phyloP scores from a whole-genome alignment of 371 early-diverging fungal genomes.

The Mortierella sp. region DNA sequence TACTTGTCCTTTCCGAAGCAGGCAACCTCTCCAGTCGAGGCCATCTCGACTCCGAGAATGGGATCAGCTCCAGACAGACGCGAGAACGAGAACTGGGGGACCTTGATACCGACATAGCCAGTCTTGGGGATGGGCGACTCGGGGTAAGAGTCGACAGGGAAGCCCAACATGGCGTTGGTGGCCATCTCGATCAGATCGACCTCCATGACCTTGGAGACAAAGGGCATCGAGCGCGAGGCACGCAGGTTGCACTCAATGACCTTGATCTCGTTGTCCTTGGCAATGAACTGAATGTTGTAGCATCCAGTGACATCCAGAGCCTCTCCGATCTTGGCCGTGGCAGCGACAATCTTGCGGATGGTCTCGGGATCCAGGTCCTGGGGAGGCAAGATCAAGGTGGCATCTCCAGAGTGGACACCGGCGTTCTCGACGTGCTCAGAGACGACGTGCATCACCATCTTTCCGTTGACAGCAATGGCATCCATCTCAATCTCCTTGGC shows the following conservation, averaged over 20 bases:
- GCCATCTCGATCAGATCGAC: slow-evolving; percentile 95
- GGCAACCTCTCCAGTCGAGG: slow-evolving; percentile 98
- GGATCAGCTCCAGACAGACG: slow-evolving; percentile 97
- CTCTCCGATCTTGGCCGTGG: slow-evolving; percentile 84
- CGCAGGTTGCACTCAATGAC: slow-evolving; percentile 98
- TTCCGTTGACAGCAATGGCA: slow-evolving; percentile 89
- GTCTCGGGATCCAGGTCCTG: slow-evolving; percentile 79
- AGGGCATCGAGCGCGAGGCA: slow-evolving; percentile 96
- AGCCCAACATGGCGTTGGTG: slow-evolving; percentile 89
- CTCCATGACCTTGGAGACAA: slow-evolving; percentile 93
- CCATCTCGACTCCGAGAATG: slow-evolving; percentile 97
- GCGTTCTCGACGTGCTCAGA: slow-evolving; percentile 97
- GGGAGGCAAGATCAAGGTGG: slow-evolving; percentile 91
- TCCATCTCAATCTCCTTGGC: slow-evolving; percentile 97
- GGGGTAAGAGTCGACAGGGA: slow-evolving; percentile 82
- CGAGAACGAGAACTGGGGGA: slow-evolving; percentile 96
- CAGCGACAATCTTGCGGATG: slow-evolving; percentile 79
- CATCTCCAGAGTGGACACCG: slow-evolving; percentile 98
- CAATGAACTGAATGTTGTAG: slow-evolving; percentile 96
- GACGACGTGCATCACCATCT: slow-evolving; percentile 86
- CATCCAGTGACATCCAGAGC: slow-evolving; percentile 95
- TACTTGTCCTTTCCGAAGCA: slow-evolving; percentile 96
- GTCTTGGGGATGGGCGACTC: slow-evolving; percentile 60
- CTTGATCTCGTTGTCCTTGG: slow-evolving; percentile 73
- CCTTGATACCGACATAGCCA: slow-evolving; percentile 92